Evolutionary conservation across 1,284 basidiomycete genomes (phyloP).

Genomic region (Amylostereum areolatum): DNA sequence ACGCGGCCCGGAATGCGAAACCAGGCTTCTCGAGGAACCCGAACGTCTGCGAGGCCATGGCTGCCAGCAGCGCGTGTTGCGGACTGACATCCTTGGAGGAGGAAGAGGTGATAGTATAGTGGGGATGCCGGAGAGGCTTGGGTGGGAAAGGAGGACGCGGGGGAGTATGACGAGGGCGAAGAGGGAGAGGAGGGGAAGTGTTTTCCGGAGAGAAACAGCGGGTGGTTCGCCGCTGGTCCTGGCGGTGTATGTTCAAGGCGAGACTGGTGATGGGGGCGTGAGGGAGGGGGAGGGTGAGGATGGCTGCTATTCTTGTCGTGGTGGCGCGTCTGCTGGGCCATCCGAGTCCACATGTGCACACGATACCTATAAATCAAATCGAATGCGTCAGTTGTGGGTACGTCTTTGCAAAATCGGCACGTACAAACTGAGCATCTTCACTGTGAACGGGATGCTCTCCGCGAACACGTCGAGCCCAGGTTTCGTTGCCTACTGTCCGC

Average conservation of each 20-base stretch:
- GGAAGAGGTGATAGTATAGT: too few species aligned
- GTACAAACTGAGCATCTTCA: slow-evolving; percentile 78
- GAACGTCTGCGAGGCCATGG: slow-evolving; percentile 69
- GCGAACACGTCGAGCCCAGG: slow-evolving; percentile 74
- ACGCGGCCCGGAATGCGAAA: slow-evolving; percentile 77
- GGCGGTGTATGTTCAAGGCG: slow-evolving; percentile 3
- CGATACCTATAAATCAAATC: slow-evolving; percentile 41
- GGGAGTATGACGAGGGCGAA: slow-evolving; percentile 21
- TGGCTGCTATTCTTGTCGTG: slow-evolving; percentile 23
- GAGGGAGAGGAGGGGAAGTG: slow-evolving; percentile 26
- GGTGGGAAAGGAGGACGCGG: too few species aligned
- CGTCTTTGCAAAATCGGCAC: slow-evolving; percentile 21
- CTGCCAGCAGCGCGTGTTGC: slow-evolving; percentile 52
- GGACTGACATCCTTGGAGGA: too few species aligned
- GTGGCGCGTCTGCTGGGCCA: slow-evolving; percentile 43
- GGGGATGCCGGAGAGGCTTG: slow-evolving; percentile 13
- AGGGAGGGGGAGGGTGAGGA: slow-evolving; percentile 12
- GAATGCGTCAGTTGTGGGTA: not conserved
- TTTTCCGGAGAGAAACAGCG: slow-evolving; percentile 49
- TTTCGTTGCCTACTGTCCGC: too few species aligned
- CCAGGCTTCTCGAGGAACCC: slow-evolving; percentile 58
- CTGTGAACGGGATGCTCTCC: slow-evolving; percentile 72
- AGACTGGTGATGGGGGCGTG: slow-evolving; percentile 17
- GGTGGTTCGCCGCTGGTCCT: slow-evolving; percentile 24
- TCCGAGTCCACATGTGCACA: slow-evolving; percentile 84